These are phyloP conservation scores for Pisolithus orientalis DNA, from an alignment of 768 basidiomycete genomes.

Conservation along the genomic window DNA sequence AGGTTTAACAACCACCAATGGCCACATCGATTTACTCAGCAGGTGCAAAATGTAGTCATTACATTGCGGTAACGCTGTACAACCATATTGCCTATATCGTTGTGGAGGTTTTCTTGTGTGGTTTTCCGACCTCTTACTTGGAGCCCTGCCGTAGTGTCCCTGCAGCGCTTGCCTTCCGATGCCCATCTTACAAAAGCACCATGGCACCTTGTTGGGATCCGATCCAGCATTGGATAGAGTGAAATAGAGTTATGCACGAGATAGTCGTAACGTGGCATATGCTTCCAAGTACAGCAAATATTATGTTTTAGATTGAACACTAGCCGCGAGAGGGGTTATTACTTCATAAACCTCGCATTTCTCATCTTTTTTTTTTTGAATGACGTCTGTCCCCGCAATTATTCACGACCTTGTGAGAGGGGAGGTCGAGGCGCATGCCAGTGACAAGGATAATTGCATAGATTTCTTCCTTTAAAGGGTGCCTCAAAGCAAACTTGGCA, in stretches of 20 bases:
- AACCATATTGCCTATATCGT: too few relatives aligned
- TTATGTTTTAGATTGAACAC: slow-evolving; percentile 25
- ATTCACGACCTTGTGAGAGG: slow-evolving; percentile 45
- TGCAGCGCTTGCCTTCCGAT: slow-evolving; percentile 37
- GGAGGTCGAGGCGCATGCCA: slow-evolving; percentile 40
- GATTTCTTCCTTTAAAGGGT: slow-evolving; percentile 6
- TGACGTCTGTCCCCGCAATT: slow-evolving; percentile 27
- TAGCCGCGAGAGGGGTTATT: slow-evolving; percentile 7
- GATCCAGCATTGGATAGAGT: slow-evolving; percentile 14
- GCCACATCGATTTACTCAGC: too few relatives aligned
- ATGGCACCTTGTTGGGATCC: slow-evolving; percentile 32
- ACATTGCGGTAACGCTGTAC: too few relatives aligned
- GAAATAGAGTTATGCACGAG: slow-evolving; percentile 27
- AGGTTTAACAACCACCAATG: too few relatives aligned
- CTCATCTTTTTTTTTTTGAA: slow-evolving; percentile 3
- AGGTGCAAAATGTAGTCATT: too few relatives aligned
- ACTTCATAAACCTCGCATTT: slow-evolving; percentile 3
- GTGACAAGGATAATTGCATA: slow-evolving; percentile 43
- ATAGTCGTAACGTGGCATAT: slow-evolving; percentile 41
- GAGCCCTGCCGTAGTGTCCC: slow-evolving; percentile 26
- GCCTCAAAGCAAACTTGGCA: slow-evolving; percentile 15
- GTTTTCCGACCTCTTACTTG: too few relatives aligned
- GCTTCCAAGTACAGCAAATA: slow-evolving; percentile 43
- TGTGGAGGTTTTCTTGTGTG: too few relatives aligned
- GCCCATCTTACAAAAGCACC: slow-evolving; percentile 51